Conservation (phyloP, 2,329 filamentous ascomycete genomes). For the Stagonosporopsis chrysanthemi region DNA sequence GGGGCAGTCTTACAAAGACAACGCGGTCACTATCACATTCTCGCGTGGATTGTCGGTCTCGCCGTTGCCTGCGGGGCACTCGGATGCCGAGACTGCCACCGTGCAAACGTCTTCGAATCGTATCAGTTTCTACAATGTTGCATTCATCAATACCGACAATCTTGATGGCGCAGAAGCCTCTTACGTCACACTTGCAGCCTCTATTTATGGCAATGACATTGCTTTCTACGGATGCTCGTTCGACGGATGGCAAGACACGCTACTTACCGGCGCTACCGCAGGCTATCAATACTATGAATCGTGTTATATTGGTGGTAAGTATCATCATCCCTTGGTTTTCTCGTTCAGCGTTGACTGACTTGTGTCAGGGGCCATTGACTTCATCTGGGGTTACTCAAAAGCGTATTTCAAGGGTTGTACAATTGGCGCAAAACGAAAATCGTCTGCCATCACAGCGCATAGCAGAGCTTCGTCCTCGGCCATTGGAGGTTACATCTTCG, state of each 20-base stretch:
- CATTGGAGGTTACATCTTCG: conserved; percentile 60
- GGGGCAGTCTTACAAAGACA: conserved; percentile 56
- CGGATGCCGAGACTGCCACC: conserved; percentile 61
- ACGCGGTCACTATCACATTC: conserved; percentile 62
- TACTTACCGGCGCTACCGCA: conserved; percentile 41
- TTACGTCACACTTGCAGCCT: conserved; percentile 59
- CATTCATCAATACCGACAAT: conserved; percentile 50
- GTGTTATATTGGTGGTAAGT: conserved; percentile 63
- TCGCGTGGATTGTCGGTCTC: conserved; percentile 51
- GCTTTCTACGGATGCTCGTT: conserved; percentile 65
- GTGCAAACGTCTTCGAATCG: conserved; percentile 55
- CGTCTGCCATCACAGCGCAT: conserved; percentile 43
- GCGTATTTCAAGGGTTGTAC: conserved; percentile 60
- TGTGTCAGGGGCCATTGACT: conserved; percentile 66
- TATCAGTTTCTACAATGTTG: conserved; percentile 68
- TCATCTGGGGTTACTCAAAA: conserved; percentile 62
- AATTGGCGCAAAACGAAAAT: conserved; percentile 52
- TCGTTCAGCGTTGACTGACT: too few species aligned
- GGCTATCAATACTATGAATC: conserved; percentile 64
- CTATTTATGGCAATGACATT: conserved; percentile 58
- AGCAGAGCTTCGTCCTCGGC: conserved; percentile 29
- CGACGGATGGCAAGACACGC: conserved; percentile 64
- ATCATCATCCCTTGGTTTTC: too few species aligned
- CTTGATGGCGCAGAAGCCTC: conserved; percentile 52
- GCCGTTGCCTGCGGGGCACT: conserved; percentile 38